phyloP scores from a whole-genome alignment of 2,329 filamentous ascomycete genomes.

The Ophiostoma himal-ulmi region DNA sequence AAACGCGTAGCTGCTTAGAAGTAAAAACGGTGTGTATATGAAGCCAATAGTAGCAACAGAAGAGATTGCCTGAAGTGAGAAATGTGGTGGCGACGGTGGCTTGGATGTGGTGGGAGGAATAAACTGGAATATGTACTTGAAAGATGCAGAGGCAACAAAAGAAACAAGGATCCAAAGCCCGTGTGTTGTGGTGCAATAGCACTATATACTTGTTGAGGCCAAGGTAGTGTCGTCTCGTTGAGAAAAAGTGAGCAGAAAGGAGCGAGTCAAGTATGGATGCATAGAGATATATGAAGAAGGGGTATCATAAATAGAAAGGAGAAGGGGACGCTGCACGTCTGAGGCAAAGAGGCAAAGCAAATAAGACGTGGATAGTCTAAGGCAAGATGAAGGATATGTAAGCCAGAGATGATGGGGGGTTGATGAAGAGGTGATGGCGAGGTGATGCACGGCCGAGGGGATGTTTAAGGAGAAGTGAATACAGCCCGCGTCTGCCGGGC shows the following conservation, averaged over 20 bases:
- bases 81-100: background rate
- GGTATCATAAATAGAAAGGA: background rate
- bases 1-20: background rate
- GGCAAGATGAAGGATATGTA: background rate
- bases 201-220: background rate
- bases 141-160: background rate
- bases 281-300: background rate
- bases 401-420: background rate
- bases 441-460: background rate
- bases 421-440: background rate
- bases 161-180: background rate
- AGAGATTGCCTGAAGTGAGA: background rate
- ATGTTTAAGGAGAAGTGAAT: background rate
- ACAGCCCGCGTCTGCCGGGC: background rate
- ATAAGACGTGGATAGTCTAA: background rate
- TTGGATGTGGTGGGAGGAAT: background rate
- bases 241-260: background rate
- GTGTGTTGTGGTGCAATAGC: background rate
- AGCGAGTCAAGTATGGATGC: background rate
- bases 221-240: background rate
- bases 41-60: background rate
- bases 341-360: background rate
- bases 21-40: background rate
- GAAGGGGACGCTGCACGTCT: background rate
- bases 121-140: background rate